These are phyloP conservation scores for Heteromeles arbutifolia DNA, from an alignment of 306 rosid species.

Conservation along the genomic window DNA sequence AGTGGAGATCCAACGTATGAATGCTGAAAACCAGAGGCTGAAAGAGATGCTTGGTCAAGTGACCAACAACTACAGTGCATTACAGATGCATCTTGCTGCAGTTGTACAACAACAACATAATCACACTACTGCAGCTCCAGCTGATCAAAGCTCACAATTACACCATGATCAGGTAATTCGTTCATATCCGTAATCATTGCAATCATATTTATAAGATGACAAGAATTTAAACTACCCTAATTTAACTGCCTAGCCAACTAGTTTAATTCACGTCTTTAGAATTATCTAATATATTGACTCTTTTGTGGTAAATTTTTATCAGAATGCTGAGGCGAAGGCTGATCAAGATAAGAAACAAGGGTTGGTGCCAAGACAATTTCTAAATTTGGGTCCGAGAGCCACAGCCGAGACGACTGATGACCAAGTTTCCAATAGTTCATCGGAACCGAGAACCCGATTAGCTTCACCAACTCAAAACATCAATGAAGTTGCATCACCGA, in stretches of 20 bases:
- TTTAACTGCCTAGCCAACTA: neutral
- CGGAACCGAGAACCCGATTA: conserved; percentile 71
- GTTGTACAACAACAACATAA: conserved; percentile 68
- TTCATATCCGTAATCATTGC: neutral
- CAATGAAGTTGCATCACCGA: neutral
- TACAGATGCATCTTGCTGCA: conserved; percentile 63
- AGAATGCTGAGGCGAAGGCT: conserved; percentile 40
- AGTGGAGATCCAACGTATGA: conserved; percentile 70
- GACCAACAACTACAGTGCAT: conserved; percentile 53
- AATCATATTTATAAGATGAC: neutral
- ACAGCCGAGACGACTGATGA: conserved; percentile 36
- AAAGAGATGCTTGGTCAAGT: conserved; percentile 80
- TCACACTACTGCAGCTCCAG: conserved; percentile 9
- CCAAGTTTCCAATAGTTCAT: conserved; percentile 52
- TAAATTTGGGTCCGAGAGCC: conserved; percentile 54
- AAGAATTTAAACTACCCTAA: neutral
- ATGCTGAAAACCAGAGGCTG: conserved; percentile 63
- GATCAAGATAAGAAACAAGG: conserved; percentile 33
- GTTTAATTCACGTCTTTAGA: neutral
- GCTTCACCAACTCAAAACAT: conserved; percentile 54
- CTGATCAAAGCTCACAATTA: conserved; percentile 9
- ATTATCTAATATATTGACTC: neutral
- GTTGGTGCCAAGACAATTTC: conserved; percentile 52
- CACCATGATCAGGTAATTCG: conserved; percentile 10
- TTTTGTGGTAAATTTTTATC: neutral